Percentiles rank a stretch among this genome's conserved stretches.
phyloP scores from a whole-genome alignment of 2,329 filamentous ascomycete species.

The Monascus ruber region DNA sequence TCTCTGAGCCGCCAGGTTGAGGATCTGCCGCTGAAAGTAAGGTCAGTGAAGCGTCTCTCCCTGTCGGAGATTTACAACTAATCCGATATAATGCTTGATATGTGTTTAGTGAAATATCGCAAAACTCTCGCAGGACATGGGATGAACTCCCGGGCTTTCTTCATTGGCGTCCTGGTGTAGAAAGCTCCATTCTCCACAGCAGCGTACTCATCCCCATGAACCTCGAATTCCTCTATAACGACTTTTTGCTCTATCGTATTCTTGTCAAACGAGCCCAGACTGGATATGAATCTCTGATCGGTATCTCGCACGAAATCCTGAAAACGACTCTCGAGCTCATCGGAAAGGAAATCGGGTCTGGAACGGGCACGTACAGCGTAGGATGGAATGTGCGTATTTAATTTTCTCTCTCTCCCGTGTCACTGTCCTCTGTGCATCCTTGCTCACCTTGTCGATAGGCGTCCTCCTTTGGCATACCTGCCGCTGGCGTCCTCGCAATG shows the following conservation, averaged over 20 bases:
- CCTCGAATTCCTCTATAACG: slow-evolving; percentile 14
- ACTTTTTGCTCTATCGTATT: slow-evolving; percentile 13
- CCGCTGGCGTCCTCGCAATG: slow-evolving; percentile 16
- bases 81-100: too few relatives aligned
- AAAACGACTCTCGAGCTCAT: slow-evolving; percentile 6
- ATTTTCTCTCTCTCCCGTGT: background rate
- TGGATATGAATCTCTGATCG: slow-evolving; percentile 9
- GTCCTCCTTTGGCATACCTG: slow-evolving; percentile 13
- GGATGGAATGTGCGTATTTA: slow-evolving; percentile 6
- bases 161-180: slow-evolving; percentile 8
- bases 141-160: slow-evolving; percentile 9
- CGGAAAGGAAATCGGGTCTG: slow-evolving; percentile 5
- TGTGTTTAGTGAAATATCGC: slow-evolving; percentile 4
- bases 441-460: slow-evolving; percentile 1
- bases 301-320: slow-evolving; percentile 13
- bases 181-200: slow-evolving; percentile 3
- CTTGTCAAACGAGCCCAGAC: slow-evolving; percentile 9
- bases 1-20: slow-evolving; percentile 7
- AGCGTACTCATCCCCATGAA: slow-evolving; percentile 4
- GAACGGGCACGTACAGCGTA: slow-evolving; percentile 5
- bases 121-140: slow-evolving; percentile 6
- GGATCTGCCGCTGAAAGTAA: slow-evolving; percentile 2
- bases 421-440: background rate
- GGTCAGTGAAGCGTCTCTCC: too few relatives aligned
- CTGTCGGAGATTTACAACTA: too few relatives aligned